phyloP scores from a whole-genome alignment of 768 basidiomycete genomes.

The Boletus bicolor region DNA sequence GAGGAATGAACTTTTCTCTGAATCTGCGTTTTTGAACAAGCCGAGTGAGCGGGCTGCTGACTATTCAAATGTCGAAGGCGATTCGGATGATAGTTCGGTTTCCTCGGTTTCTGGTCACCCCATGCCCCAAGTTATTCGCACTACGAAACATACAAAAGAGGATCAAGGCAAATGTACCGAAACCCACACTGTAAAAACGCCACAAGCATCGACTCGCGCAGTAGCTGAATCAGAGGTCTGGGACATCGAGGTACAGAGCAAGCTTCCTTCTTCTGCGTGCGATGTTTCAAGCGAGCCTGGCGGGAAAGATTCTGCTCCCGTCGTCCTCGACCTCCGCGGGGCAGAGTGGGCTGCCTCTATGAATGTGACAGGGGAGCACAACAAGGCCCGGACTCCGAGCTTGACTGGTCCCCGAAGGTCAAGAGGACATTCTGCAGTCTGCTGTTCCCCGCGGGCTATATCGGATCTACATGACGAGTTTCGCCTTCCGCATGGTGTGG shows the following conservation, averaged over 20 bases:
- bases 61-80: constrained; percentile 3
- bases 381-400: neutral
- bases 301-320: constrained; percentile 20
- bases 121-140: constrained; percentile 3
- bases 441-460: constrained; percentile 19
- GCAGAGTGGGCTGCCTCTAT: constrained; percentile 28
- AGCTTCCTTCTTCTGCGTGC: constrained; percentile 21
- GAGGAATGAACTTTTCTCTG: constrained; percentile 40
- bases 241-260: constrained; percentile 50
- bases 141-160: constrained; percentile 1
- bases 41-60: constrained; percentile 9
- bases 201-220: constrained; percentile 1
- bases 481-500: neutral
- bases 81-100: constrained; percentile 5
- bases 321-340: constrained; percentile 37
- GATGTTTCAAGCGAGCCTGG: constrained; percentile 18
- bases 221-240: constrained; percentile 44
- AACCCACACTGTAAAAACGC: neutral
- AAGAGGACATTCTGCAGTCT: neutral
- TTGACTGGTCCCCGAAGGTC: neutral
- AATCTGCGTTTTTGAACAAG: constrained; percentile 43
- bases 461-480: constrained; percentile 19
- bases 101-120: constrained; percentile 22
- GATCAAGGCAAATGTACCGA: neutral
- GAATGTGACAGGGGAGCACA: neutral